Conservation (phyloP, 306 rosid species). For the Arachis hypogaea region DNA sequence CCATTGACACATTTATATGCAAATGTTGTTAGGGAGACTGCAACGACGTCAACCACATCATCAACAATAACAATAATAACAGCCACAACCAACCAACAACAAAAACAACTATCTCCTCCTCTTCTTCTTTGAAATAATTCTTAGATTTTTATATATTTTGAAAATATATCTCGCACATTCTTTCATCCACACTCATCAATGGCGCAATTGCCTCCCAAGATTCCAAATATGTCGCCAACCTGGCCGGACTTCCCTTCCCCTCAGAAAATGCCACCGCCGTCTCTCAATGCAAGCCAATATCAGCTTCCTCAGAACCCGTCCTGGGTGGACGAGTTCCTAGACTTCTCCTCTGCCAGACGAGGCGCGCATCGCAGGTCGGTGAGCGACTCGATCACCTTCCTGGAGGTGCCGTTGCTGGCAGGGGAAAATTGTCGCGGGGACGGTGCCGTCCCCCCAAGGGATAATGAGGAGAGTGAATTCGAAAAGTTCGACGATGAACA, state of each 20-base stretch:
- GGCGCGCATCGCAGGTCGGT: slow-evolving; percentile 83
- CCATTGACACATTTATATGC: slow-evolving; percentile 12
- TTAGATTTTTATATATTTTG: background rate
- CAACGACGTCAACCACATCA: slow-evolving; percentile 7
- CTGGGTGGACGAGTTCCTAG: slow-evolving; percentile 95
- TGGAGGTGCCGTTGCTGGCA: slow-evolving; percentile 67
- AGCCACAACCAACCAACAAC: slow-evolving; percentile 17
- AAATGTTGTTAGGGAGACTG: slow-evolving; percentile 8
- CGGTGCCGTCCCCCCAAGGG: slow-evolving; percentile 26
- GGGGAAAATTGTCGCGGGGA: slow-evolving; percentile 42
- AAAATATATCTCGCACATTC: background rate
- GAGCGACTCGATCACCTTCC: slow-evolving; percentile 79
- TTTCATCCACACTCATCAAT: slow-evolving; percentile 28
- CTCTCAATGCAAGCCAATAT: background rate
- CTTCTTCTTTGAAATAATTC: background rate
- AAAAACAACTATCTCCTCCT: background rate
- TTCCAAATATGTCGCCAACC: slow-evolving; percentile 70
- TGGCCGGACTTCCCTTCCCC: slow-evolving; percentile 66
- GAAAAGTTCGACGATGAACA: slow-evolving; percentile 90
- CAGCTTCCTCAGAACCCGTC: slow-evolving; percentile 60
- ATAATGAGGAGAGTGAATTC: slow-evolving; percentile 46
- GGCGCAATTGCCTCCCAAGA: slow-evolving; percentile 96
- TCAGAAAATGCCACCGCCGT: slow-evolving; percentile 38
- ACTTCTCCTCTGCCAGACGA: slow-evolving; percentile 80
- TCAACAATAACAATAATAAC: slow-evolving; percentile 12